Conservation (phyloP, 2,329 filamentous ascomycete species). For the Byssochlamys sp. region DNA sequence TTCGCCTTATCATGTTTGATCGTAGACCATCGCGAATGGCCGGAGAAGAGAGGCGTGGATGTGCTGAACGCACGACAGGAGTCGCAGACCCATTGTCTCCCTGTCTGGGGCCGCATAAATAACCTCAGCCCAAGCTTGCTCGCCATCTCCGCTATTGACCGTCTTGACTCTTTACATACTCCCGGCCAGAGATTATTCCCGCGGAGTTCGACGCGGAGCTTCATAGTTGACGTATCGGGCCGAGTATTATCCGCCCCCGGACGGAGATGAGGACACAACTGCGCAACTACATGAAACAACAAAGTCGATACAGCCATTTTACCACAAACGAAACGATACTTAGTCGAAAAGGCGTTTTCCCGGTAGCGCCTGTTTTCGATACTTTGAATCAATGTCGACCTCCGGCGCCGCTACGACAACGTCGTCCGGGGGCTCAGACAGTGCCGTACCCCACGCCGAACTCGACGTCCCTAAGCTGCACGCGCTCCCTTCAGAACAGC, state of each 20-base stretch:
- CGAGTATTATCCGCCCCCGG: constrained; percentile 16
- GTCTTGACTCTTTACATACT: constrained; percentile 9
- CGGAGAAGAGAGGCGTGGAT: constrained; percentile 44
- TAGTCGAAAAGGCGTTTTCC: constrained; percentile 4
- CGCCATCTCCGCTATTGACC: constrained; percentile 13
- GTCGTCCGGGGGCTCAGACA: constrained; percentile 25
- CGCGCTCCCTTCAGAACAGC: constrained; percentile 81
- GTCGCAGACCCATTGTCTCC: constrained; percentile 10
- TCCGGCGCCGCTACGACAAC: constrained; percentile 21
- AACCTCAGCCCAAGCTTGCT: constrained; percentile 15
- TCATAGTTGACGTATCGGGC: constrained; percentile 5
- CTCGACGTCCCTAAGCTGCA: constrained; percentile 86
- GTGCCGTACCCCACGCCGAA: constrained; percentile 41
- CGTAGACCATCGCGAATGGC: constrained; percentile 90
- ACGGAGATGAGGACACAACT: constrained; percentile 14
- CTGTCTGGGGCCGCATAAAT: constrained; percentile 7
- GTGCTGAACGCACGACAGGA: constrained; percentile 40
- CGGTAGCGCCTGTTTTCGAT: constrained; percentile 2
- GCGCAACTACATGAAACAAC: constrained; percentile 1
- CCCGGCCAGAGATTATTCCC: neutral
- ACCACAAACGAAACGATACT: neutral
- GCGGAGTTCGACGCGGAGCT: constrained; percentile 9
- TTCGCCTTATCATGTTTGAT: constrained; percentile 91
- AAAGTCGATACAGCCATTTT: neutral
- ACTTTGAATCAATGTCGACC: constrained; percentile 28